These are phyloP conservation scores for Rhizophora apiculata DNA, from an alignment of 345 rosid species.

Conservation along the genomic window DNA sequence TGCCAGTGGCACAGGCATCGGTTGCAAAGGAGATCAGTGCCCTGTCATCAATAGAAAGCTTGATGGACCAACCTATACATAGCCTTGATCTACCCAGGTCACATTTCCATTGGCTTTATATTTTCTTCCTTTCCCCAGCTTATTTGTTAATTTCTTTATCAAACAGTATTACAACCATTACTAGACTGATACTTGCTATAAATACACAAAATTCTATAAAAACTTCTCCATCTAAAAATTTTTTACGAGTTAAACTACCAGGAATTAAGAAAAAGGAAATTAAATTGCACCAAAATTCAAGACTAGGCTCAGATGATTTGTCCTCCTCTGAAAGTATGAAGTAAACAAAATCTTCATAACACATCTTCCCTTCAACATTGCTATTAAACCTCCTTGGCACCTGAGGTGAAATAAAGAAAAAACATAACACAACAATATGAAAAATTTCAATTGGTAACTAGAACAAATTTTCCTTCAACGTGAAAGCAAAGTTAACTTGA, in stretches of 20 bases:
- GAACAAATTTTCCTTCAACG: not conserved
- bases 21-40: no score
- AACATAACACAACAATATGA: not conserved
- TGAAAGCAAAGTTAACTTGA: not conserved
- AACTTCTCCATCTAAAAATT: not conserved
- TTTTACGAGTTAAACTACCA: not conserved
- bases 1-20: no score
- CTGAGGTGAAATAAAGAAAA: constrained; percentile 8
- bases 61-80: no score
- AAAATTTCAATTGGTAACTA: not conserved
- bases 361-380: constrained; percentile 33
- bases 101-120: no score
- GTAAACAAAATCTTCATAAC: constrained; percentile 36
- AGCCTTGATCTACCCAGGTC: no score
- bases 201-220: not conserved
- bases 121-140: not conserved
- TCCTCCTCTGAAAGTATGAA: constrained; percentile 34
- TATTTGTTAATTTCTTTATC: not conserved
- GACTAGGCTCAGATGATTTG: constrained; percentile 30
- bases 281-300: constrained; percentile 26
- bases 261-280: not conserved
- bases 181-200: not conserved
- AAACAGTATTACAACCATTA: not conserved
- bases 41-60: no score
- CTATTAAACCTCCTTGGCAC: constrained; percentile 30